Evolutionary conservation across 192 early-diverging fungal species (phyloP).

Genomic region (Backusella sp.): DNA sequence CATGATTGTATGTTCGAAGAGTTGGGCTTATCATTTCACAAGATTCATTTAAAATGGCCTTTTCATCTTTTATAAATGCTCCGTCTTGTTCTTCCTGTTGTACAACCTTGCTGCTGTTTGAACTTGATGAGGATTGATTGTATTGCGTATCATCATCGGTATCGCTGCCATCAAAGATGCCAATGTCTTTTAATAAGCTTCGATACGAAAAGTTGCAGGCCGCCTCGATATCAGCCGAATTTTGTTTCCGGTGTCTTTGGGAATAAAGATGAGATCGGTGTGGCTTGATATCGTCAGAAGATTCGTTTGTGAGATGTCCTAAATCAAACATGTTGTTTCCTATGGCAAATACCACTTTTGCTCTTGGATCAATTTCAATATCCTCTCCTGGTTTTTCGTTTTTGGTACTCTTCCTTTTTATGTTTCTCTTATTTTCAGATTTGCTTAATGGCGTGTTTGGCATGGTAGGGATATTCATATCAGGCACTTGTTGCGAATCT

Average conservation of each 20-base stretch:
- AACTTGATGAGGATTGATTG: background rate
- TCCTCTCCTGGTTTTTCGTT: conserved; percentile 17
- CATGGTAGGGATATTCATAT: background rate
- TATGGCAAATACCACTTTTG: conserved; percentile 38
- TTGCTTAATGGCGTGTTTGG: background rate
- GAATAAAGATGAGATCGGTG: conserved; percentile 12
- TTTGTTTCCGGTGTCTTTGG: conserved; percentile 13
- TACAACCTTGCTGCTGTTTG: background rate
- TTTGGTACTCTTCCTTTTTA: background rate
- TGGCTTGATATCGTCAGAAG: background rate
- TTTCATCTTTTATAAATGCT: conserved; percentile 10
- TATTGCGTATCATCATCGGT: background rate
- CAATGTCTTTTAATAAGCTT: conserved; percentile 14
- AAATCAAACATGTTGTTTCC: conserved; percentile 44
- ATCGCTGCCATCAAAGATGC: conserved; percentile 8
- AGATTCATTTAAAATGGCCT: background rate
- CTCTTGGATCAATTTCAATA: conserved; percentile 32
- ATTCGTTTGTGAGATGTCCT: conserved; percentile 4
- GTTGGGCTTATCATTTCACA: background rate
- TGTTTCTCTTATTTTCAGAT: background rate
- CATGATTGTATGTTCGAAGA: background rate
- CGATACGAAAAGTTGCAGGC: background rate
- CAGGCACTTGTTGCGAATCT: background rate
- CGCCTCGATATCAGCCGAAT: conserved; percentile 1
- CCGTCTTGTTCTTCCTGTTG: background rate